Base-by-base conservation (phyloP, 768 basidiomycete genomes). In the Pulveroboletus sp. region DNA sequence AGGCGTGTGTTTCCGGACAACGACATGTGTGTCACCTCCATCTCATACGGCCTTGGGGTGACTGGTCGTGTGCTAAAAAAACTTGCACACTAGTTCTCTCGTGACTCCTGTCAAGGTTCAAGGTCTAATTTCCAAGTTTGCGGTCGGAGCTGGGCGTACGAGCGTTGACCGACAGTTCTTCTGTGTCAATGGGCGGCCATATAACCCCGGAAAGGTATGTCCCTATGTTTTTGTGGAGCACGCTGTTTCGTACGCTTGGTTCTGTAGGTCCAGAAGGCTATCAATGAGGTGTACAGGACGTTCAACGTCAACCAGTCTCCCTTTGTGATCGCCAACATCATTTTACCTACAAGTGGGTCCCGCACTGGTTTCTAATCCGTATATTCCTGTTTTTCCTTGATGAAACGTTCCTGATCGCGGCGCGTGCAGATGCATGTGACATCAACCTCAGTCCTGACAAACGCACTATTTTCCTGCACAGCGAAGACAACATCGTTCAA, bases 381-480 rank as follows among this genome's bases (percentile, higher is more conserved):
- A 21, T 21, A 21, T 21, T 4, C 17, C 3, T 1, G 27, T n/a
- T 27, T 5, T 17, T 41, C n/a, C n/a, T 5, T 13, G 17, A 7
- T 18, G 21, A 14, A 24, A 10, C 27, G 31, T 39, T 37, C 43
- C 35, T 56, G 39, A 50, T 33, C 24, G 30, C 5, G 11, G 28
- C n/a, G 27, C 37, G 13, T 15, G 21, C 54, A 93, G 91, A 83
- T 49, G 73, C 81, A 0, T 89, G 82, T 59, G 96, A 99, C 62
- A 83, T 99, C 61, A 99, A 99, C 54, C 89, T 98, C 51, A 90
- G 84, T 54, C 95, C 96, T 0, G 96, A 98, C 71, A 99, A 98
- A 63, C 79, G 95, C n/a, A 94, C 92, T 0, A 87, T 98, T 33
- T 84, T 96, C 44, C 61, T 99, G 10, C 93, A 97, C 58, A 84